A percentile compares a stretch with the other conserved stretches of the same genome.
phyloP scores from a whole-genome alignment of 1,284 basidiomycete species.

The Ganoderma resinaceum region DNA sequence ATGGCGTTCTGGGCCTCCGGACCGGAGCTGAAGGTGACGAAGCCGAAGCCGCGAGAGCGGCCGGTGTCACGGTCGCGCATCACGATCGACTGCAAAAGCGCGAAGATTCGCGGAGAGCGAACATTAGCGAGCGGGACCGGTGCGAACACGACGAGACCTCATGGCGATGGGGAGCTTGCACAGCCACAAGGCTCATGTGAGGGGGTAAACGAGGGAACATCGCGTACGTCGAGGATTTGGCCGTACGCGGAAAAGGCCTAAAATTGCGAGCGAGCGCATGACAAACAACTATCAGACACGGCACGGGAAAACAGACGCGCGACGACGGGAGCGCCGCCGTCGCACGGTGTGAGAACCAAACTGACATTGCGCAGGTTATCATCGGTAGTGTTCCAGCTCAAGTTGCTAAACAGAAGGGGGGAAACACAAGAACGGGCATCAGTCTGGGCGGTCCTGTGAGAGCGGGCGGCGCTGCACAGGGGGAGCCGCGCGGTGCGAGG shows the following conservation, averaged over 20 bases:
- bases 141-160: constrained; percentile 12
- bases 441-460: constrained; percentile 37
- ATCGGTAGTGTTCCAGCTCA: constrained; percentile 95
- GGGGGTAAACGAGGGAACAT: constrained; percentile 34
- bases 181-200: constrained; percentile 29
- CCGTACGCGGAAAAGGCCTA: constrained; percentile 79
- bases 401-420: constrained; percentile 67
- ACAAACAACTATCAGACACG: constrained; percentile 40
- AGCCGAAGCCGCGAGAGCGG: constrained; percentile 96
- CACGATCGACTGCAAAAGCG: constrained; percentile 78
- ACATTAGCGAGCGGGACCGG: constrained; percentile 25
- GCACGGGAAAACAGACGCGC: constrained; percentile 41
- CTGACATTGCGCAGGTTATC: constrained; percentile 86
- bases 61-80: constrained; percentile 98
- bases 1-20: constrained; percentile 87
- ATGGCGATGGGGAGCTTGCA: constrained; percentile 17
- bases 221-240: constrained; percentile 79
- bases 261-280: constrained; percentile 35
- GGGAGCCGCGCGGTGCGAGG: constrained; percentile 23
- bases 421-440: constrained; percentile 36
- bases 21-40: constrained; percentile 78
- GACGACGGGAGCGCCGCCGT: constrained; percentile 38
- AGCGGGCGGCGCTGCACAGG: constrained; percentile 16
- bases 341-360: constrained; percentile 52
- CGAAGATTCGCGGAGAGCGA: constrained; percentile 21